Conservation (phyloP, 345 rosid species). For the Ceriops tagal region DNA sequence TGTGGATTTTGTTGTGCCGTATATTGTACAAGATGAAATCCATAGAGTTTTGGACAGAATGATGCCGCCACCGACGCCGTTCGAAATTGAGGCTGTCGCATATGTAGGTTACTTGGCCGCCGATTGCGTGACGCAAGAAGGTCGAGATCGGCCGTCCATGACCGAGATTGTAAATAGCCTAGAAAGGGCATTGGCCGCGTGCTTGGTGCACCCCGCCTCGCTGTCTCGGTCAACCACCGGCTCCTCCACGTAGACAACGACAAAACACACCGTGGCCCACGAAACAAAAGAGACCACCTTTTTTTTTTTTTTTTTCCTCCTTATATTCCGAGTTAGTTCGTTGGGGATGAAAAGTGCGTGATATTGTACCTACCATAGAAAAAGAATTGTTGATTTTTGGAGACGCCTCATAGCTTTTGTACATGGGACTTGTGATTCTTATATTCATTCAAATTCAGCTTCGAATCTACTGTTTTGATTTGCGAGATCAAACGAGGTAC, state of each 20-base stretch:
- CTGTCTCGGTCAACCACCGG: constrained; percentile 39
- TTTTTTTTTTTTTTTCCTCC: neutral
- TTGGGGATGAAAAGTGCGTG: constrained; percentile 1
- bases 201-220: constrained; percentile 27
- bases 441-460: neutral
- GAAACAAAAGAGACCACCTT: neutral
- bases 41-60: constrained; percentile 60
- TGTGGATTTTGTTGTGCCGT: constrained; percentile 62
- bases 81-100: constrained; percentile 68
- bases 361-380: neutral
- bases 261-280: neutral
- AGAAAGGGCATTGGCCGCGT: constrained; percentile 52
- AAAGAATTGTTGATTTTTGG: neutral
- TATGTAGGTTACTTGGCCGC: constrained; percentile 56
- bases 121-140: constrained; percentile 50
- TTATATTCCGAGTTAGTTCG: neutral
- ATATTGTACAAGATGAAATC: constrained; percentile 52
- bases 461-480: neutral
- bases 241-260: constrained; percentile 14
- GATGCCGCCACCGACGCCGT: constrained; percentile 65
- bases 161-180: constrained; percentile 45
- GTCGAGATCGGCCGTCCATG: constrained; percentile 65
- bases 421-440: neutral
- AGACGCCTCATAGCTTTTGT: neutral
- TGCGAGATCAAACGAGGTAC: neutral